phyloP scores from a whole-genome alignment of 2,329 filamentous ascomycete species.

The Monilinia fructicola region DNA sequence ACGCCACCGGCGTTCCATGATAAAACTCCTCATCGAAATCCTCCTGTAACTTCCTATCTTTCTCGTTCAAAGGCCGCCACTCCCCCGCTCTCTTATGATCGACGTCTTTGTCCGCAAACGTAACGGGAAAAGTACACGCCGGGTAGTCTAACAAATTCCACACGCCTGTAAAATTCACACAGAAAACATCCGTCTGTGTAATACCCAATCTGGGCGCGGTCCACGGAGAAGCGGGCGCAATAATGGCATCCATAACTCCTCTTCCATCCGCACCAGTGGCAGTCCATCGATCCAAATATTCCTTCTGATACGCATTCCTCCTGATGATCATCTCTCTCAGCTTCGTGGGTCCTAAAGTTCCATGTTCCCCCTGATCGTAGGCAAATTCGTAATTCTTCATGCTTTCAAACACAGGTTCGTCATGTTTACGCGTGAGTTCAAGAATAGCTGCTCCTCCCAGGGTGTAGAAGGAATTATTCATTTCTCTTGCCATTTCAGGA shows the following conservation, averaged over 20 bases:
- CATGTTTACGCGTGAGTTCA: slow-evolving; percentile 34
- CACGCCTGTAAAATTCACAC: slow-evolving; percentile 39
- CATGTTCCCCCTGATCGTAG: slow-evolving; percentile 36
- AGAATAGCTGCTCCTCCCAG: slow-evolving; percentile 40
- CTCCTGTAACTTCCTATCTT: slow-evolving; percentile 35
- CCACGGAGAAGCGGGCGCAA: slow-evolving; percentile 40
- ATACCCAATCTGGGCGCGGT: slow-evolving; percentile 41
- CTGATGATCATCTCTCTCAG: slow-evolving; percentile 39
- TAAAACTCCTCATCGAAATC: slow-evolving; percentile 40
- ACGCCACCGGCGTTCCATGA: slow-evolving; percentile 37
- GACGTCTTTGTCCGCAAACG: slow-evolving; percentile 44
- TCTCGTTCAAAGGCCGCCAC: slow-evolving; percentile 37
- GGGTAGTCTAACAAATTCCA: slow-evolving; percentile 41
- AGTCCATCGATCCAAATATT: slow-evolving; percentile 43
- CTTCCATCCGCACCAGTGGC: slow-evolving; percentile 31
- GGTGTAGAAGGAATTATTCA: slow-evolving; percentile 40
- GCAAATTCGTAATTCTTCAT: slow-evolving; percentile 39
- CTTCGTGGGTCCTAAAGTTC: slow-evolving; percentile 36
- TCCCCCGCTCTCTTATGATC: slow-evolving; percentile 36
- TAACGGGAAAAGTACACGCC: slow-evolving; percentile 46
- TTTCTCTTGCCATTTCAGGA: slow-evolving; percentile 36
- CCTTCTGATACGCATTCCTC: slow-evolving; percentile 42
- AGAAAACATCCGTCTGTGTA: slow-evolving; percentile 34
- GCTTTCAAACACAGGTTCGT: slow-evolving; percentile 36
- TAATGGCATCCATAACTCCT: slow-evolving; percentile 41